phyloP scores from a whole-genome alignment of 2,329 filamentous ascomycete species.

The Zymoseptoria ardabiliae region DNA sequence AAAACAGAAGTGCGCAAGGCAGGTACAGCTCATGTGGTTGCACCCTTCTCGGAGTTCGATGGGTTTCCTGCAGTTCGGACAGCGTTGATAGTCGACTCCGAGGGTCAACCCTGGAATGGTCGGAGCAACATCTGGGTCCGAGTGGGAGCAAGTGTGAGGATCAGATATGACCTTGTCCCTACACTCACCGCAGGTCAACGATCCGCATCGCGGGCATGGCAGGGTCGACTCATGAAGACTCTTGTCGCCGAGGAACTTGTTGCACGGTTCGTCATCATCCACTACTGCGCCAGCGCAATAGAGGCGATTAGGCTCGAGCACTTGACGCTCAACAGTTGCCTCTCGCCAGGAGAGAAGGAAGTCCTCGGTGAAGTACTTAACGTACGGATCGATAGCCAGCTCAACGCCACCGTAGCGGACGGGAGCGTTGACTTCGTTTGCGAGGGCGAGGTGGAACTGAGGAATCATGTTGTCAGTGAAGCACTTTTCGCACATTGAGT shows the following conservation, averaged over 20 bases:
- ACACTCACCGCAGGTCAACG: neutral
- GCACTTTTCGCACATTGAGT: neutral
- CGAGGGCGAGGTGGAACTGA: slow-evolving; percentile 1
- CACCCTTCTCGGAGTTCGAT: slow-evolving; percentile 4
- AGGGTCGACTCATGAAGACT: neutral
- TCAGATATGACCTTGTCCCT: neutral
- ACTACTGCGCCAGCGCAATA: neutral
- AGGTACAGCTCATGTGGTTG: slow-evolving; percentile 5
- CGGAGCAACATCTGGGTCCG: neutral
- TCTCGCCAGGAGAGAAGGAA: neutral
- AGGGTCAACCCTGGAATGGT: neutral
- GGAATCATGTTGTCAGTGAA: neutral
- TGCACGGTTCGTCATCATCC: neutral
- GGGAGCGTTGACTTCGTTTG: neutral
- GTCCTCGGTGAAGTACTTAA: neutral
- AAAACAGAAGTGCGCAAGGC: slow-evolving; percentile 3
- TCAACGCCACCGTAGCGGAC: neutral
- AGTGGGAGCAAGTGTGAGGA: neutral
- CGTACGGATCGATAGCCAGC: neutral
- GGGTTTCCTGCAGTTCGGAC: slow-evolving; percentile 2
- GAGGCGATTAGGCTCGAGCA: neutral
- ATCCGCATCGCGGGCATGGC: neutral
- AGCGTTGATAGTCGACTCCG: slow-evolving; percentile 14
- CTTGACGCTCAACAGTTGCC: neutral
- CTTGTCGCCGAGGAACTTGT: slow-evolving; percentile 1